phyloP scores from a whole-genome alignment of 2,329 filamentous ascomycete species.

The Canariomyces notabilis region DNA sequence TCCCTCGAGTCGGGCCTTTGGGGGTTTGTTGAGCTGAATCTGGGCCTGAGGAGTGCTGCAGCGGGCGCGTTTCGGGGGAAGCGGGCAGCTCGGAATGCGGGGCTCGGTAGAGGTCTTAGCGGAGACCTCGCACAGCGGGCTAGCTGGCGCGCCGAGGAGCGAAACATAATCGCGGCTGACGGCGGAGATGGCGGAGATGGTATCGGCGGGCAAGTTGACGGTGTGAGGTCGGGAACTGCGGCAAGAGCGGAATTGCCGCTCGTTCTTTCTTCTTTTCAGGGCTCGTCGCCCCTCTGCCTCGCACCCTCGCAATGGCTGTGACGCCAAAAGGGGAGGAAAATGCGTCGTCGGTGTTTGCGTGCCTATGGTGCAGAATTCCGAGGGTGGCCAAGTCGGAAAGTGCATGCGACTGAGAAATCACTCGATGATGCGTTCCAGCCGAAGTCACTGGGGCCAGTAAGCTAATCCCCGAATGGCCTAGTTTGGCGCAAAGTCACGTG shows the following conservation, averaged over 20 bases:
- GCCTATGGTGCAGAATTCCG: not conserved
- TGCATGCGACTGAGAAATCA: conserved; percentile 3
- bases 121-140: conserved; percentile 25
- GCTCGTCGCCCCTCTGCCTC: conserved; percentile 9
- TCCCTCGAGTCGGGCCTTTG: conserved; percentile 13
- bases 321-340: not conserved
- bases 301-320: conserved; percentile 9
- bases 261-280: conserved; percentile 1
- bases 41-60: conserved; percentile 16
- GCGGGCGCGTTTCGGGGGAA: conserved; percentile 19
- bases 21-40: conserved; percentile 26
- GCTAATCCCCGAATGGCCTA: conserved; percentile 8
- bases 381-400: conserved; percentile 10
- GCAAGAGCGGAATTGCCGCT: not conserved
- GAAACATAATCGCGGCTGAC: conserved; percentile 24
- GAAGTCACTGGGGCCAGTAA: not conserved
- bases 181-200: not conserved
- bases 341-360: not conserved
- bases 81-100: conserved; percentile 21
- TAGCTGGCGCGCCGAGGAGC: conserved; percentile 28
- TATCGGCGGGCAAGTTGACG: conserved; percentile 5
- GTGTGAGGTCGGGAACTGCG: conserved; percentile 9
- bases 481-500: conserved; percentile 11
- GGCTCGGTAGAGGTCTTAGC: conserved; percentile 23
- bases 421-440: conserved; percentile 13